These are phyloP conservation scores for Pelagophyceae sp. DNA, from an alignment of 352 stramenopile genomes.

Conservation along the genomic window DNA sequence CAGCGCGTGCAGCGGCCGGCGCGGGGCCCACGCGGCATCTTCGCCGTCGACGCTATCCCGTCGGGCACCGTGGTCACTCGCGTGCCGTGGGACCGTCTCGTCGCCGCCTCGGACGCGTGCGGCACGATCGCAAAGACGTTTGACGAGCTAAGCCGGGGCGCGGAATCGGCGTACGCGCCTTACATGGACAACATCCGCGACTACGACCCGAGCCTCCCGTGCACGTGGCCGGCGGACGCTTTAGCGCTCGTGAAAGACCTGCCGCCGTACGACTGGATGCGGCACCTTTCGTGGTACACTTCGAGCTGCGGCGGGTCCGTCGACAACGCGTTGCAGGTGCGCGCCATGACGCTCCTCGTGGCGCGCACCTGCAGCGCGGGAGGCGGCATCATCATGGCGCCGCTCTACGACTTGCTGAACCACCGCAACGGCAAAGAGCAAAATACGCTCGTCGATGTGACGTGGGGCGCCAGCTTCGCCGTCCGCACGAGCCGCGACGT, in stretches of 20 bases:
- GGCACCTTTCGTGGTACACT: background rate
- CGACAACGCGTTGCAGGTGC: background rate
- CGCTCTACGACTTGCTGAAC: slow-evolving; percentile 40
- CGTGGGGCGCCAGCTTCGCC: slow-evolving; percentile 11
- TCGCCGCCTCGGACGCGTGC: background rate
- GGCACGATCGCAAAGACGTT: too few species aligned
- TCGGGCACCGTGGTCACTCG: background rate
- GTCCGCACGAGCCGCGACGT: slow-evolving; percentile 32
- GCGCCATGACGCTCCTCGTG: background rate
- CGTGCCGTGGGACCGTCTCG: background rate
- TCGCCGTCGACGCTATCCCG: background rate
- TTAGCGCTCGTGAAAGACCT: background rate
- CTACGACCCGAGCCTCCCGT: background rate
- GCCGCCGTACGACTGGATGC: slow-evolving; percentile 6
- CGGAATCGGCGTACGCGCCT: background rate
- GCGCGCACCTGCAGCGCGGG: background rate
- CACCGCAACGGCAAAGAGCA: slow-evolving; percentile 39
- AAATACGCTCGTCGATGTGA: slow-evolving; percentile 32
- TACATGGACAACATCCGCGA: background rate
- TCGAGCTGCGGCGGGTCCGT: background rate
- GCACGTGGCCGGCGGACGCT: background rate
- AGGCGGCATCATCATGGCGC: slow-evolving; percentile 18
- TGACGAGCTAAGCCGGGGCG: background rate
- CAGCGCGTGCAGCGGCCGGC: background rate
- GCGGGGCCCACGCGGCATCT: background rate